Evolutionary conservation across 2,329 filamentous ascomycete species (phyloP), one percentile per base, ranked within the genome.

Genomic region (Aspergillus sergii): DNA sequence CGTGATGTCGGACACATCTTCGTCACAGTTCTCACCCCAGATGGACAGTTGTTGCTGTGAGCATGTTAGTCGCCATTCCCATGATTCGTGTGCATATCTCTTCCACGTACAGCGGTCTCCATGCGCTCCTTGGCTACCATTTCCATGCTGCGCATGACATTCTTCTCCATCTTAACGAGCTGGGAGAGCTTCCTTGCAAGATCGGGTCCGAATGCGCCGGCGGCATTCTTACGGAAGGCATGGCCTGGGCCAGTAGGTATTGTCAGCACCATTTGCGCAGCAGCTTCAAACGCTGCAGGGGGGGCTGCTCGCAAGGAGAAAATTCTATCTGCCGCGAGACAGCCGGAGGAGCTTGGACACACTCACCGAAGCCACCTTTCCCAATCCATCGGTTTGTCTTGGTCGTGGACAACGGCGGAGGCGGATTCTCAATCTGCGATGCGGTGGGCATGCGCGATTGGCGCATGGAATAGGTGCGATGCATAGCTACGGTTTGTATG

Each of bases 161-260:
- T 98, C 89, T 99, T 99, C 84, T 99, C 95, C 95, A 99, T 99
- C 88, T 99, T 99, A 68, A 99, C 95, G 59, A 99, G 88, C 83
- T 96, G 92, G 46, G 94, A 93, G 66, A 99, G 89, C 87, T 99
- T 99, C 87, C 97, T 97, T 63, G 95, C 91, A 63, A 99, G 89
- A 74, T 99, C 95, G 62, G 94, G 88, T 41, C 88, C 88, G 73
- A 84, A 85, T 64, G 83, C 82, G 45, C 83, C 83, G 28, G 83
- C 82, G 58, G 83, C 76, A 53, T 81, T 79, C 71, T 83, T 84
- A 64, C 83, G 80, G 73, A 85, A 84, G 48, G 84, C 87, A 84
- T 91, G 87, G 75, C 89, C 89, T 89, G 45, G 30, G 34, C 65
- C 63, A 68, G 61, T 59, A 23, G 21, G 45, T 58, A 26, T 41